Evolutionary conservation across 345 rosid genomes (phyloP), one percentile per base, ranked within the genome.

Genomic region (Boechera stricta): DNA sequence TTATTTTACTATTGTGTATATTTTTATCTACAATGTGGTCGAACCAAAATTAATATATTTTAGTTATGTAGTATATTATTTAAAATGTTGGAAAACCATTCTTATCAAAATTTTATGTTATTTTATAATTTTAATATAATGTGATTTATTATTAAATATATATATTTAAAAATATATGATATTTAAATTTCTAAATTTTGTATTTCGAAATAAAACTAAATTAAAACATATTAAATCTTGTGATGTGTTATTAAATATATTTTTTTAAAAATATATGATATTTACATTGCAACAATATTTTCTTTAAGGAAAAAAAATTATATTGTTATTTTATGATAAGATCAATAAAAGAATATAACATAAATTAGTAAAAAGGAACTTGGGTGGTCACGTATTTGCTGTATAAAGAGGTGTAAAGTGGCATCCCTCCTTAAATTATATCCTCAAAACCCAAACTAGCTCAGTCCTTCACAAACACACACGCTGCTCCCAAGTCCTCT

Each of bases 401-500:
- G 82, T 79, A 79, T 73, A 79, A 79, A 79, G 64, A 79, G 82
- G 71, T 73, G 78, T 73, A 79, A 79, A 79, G 82, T 79, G 53
- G 59, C 33, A 62, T 68, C 67, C 36, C 47, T 79, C 71, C 65
- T 54, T 73, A 67, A 73, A 61, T 79, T 67, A 79, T 73, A 79
- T 73, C 74, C 70, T 67, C 78, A 65, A 69, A 68, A 15, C 56
- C 69, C 42, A 75, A 75, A 64, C 41, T 42, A 59, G 73, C 77
- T 69, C 65, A 78, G 58, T 64, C 67, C 81, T 71, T 55, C 76
- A 63, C 75, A 53, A 67, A 55, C 60, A 45, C 72, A 63, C 75
- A 54, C 80, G 45, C 61, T 28, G 51, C 80, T 77, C 76, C 66
- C 72, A 62, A 69, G 33, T 62, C 55, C 47, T 29, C 64, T 36